Evolutionary conservation across 2,329 filamentous ascomycete species (phyloP), one percentile per base, ranked within the genome.

Genomic region (Botrytis medusae): DNA sequence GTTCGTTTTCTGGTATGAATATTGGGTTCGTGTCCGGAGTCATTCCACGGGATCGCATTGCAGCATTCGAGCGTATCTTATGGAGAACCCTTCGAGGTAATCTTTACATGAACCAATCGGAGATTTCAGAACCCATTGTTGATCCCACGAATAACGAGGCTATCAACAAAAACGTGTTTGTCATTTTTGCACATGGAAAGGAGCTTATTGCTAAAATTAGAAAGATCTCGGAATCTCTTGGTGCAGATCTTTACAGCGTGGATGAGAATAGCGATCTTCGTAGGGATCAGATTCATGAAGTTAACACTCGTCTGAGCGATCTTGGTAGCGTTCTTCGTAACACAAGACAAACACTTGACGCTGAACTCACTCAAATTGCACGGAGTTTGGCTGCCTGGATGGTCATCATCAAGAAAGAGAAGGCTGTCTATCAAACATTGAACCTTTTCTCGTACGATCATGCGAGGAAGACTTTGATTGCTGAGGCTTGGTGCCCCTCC

Each of bases 61-160:
- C 92, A 22, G 93, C 95, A 40, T 99, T 99, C 81, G 97, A 99
- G 85, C 92, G 96, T 74, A 99, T 99, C 78, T 87, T 99, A 69
- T 99, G 96, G 96, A 91, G 96, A 80, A 98, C 97, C 0, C 89
- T 99, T 60, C 94, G 96, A 82, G 96, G 96, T 80, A 99, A 99
- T 83, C 86, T 99, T 76, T 99, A 98, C 87, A 99, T 99, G 96
- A 99, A 99, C 84, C 97, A 99, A 86, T 95, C 95, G 59, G 96
- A 99, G 86, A 99, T 99, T 75, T 91, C 94, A 12, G 95, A 99
- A 82, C 90, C 93, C 54, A 92, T 99, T 78, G 87, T 97, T 82
- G 93, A 99, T 82, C 95, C 96, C 25, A 88, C 92, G 81, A 97
- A 90, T 85, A 98, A 98, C 82, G 95, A 98, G 84, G 87, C 93